Base-by-base conservation (phyloP, 805 yeast genomes). In the Metschnikowia dekortorum region DNA sequence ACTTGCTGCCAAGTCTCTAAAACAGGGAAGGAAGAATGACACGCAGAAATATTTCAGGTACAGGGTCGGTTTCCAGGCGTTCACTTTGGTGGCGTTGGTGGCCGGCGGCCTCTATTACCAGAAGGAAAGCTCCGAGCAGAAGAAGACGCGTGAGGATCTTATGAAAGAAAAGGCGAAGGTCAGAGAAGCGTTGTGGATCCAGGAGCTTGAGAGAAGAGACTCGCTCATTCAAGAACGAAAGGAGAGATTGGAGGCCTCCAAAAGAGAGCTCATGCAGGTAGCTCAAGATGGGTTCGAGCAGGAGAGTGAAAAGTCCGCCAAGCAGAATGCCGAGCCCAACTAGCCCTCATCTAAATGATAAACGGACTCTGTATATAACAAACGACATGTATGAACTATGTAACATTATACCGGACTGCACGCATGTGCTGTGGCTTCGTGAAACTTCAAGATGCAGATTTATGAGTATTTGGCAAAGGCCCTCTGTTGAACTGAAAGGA, bases 11-110 rank as follows among this genome's bases (percentile, higher is more conserved):
- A 78, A 80, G 56, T 87, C 91, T 26, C 74, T 90, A 53, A 78
- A 84, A 58, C 71, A 74, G 31, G 96, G 97, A 28, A 82, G 89
- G 58, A 79, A 83, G 53, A 71, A 74, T 40, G 82, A 81, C 48
- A 95, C 97, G 0, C 96, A 91, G 69, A 79, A 80, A 44, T 90
- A 88, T 82, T 91, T 89, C 74, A 78, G 92, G 59, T 88, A 89
- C 82, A 85, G 97, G 75, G 92, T 91, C 42, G 94, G 81, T 0
- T 76, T 89, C 59, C 97, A 91, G 69, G 89, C 87, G 4, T 80
- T 85, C 51, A 91, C 97, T 0, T 71, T 91, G 39, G 83, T 83
- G 13, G 96, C 96, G 0, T 73, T 91, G 46, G 84, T 90, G 6
- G 83, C 81, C 10, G 97, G 97, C 39, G 90, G 96, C 4, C 75